Percentiles rank a stretch among this genome's conserved stretches.
Conservation (phyloP, 305 asterid species). For the Fraxinus baroniana region DNA sequence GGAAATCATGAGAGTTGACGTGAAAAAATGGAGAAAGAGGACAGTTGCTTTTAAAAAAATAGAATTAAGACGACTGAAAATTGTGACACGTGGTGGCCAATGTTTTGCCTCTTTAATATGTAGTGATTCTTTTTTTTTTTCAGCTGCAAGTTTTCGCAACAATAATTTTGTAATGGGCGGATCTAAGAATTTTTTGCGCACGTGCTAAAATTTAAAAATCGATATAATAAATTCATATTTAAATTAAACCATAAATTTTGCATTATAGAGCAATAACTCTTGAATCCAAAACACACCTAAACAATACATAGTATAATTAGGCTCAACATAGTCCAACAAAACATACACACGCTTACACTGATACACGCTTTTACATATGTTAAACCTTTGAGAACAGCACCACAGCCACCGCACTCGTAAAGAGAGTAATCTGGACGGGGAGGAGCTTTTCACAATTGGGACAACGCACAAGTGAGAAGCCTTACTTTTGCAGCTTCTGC, state of each 20-base stretch:
- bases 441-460: slow-evolving; percentile 91
- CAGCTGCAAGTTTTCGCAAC: too few species aligned
- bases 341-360: neutral
- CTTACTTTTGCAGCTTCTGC: slow-evolving; percentile 63
- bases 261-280: neutral
- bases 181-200: too few species aligned
- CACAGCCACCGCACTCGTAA: slow-evolving; percentile 89
- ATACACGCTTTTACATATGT: neutral
- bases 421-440: slow-evolving; percentile 68
- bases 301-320: neutral
- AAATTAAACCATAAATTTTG: neutral
- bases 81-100: too few species aligned
- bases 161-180: too few species aligned
- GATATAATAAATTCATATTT: too few species aligned
- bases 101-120: too few species aligned
- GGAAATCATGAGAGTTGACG: too few species aligned
- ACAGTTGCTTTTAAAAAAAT: too few species aligned
- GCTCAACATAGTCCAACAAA: neutral
- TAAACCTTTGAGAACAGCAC: slow-evolving; percentile 78
- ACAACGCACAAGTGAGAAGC: slow-evolving; percentile 59
- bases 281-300: neutral
- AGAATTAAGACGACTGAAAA: too few species aligned
- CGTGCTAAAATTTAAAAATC: too few species aligned
- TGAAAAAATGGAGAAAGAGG: too few species aligned
- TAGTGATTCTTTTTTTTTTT: too few species aligned